Percentiles rank a stretch among this genome's conserved stretches.
These are phyloP conservation scores for Ailanthus altissimus DNA, from an alignment of 345 rosid genomes.

Conservation along the genomic window DNA sequence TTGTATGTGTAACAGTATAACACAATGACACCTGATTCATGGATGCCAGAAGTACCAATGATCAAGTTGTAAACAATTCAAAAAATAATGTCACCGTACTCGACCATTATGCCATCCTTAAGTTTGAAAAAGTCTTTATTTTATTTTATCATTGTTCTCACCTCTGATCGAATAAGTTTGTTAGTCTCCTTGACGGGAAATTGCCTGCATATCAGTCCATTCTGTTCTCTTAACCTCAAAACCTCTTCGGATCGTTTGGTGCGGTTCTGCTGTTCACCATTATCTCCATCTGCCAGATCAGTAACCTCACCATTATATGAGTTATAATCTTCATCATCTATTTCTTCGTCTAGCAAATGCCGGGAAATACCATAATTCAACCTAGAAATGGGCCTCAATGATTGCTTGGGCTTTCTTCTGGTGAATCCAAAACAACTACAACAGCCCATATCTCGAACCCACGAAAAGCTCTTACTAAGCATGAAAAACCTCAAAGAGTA, in stretches of 20 bases:
- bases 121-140: background rate
- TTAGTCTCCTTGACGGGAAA: conserved; percentile 86
- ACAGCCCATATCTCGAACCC: conserved; percentile 76
- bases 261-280: conserved; percentile 46
- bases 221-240: conserved; percentile 62
- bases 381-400: conserved; percentile 34
- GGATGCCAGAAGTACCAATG: background rate
- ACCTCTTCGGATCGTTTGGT: conserved; percentile 72
- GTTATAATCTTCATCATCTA: conserved; percentile 52
- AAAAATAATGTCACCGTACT: background rate
- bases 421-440: conserved; percentile 87
- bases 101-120: background rate
- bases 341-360: conserved; percentile 65
- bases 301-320: conserved; percentile 59
- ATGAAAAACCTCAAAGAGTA: conserved; percentile 33
- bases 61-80: background rate
- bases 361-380: conserved; percentile 45
- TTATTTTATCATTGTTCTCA: conserved; percentile 21
- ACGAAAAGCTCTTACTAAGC: conserved; percentile 56
- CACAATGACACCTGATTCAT: background rate
- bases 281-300: conserved; percentile 53
- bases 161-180: conserved; percentile 84
- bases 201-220: conserved; percentile 85
- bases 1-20: background rate
- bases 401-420: conserved; percentile 44